phyloP scores from a whole-genome alignment of 116 monocot genomes.

The Phalaenopsis hybrid region DNA sequence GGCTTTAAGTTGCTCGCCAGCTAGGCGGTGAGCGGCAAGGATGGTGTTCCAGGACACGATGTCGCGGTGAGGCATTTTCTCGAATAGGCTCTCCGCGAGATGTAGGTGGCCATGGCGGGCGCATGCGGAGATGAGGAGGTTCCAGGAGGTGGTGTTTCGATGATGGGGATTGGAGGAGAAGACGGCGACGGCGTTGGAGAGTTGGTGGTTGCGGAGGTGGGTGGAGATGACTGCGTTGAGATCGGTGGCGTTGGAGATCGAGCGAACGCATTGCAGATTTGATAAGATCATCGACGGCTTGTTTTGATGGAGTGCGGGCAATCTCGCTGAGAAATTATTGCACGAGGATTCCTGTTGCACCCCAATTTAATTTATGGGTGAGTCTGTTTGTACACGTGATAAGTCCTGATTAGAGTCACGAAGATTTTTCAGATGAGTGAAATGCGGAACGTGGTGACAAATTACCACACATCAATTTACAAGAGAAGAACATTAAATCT shows the following conservation, averaged over 20 bases:
- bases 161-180: slow-evolving; percentile 9
- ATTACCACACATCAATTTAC: no score
- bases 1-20: slow-evolving; percentile 1
- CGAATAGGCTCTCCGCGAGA: slow-evolving; percentile 28
- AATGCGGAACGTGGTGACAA: no score
- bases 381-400: no score
- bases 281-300: not conserved
- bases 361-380: no score
- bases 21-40: slow-evolving; percentile 13
- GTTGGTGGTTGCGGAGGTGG: slow-evolving; percentile 7
- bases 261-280: not conserved
- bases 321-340: no score
- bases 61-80: slow-evolving; percentile 37
- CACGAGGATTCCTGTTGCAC: no score
- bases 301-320: not conserved
- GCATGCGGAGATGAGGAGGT: slow-evolving; percentile 16
- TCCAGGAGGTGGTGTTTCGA: slow-evolving; percentile 10
- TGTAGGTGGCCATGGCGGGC: not conserved
- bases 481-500: no score
- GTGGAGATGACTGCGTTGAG: slow-evolving; percentile 4
- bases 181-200: not conserved
- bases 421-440: no score
- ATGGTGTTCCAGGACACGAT: slow-evolving; percentile 22
- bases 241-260: not conserved
- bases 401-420: no score